Evolutionary conservation across 2,329 filamentous ascomycete species (phyloP).

Genomic region (Aaosphaeria arxii): DNA sequence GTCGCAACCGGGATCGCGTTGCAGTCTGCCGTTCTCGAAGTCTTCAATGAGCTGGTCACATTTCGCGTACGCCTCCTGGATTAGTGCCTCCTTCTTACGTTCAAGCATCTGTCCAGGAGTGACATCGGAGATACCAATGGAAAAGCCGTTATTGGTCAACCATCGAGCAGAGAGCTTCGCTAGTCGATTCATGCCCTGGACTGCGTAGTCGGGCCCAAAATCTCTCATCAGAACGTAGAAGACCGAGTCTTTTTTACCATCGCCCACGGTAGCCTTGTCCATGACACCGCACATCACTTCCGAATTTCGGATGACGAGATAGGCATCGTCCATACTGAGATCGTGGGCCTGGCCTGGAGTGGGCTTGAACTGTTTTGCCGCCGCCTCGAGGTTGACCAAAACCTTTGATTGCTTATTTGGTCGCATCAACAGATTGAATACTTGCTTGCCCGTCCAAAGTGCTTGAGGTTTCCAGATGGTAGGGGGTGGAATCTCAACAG

Average conservation of each 20-base stretch:
- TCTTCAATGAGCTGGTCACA: conserved; percentile 80
- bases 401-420: conserved; percentile 83
- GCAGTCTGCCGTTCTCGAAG: conserved; percentile 76
- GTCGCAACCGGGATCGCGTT: conserved; percentile 84
- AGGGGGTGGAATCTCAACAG: conserved; percentile 82
- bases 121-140: conserved; percentile 92
- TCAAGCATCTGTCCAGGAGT: conserved; percentile 74
- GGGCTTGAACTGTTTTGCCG: conserved; percentile 77
- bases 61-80: conserved; percentile 73
- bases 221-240: conserved; percentile 97
- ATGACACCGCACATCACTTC: conserved; percentile 96
- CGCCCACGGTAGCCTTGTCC: conserved; percentile 97
- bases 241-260: conserved; percentile 95
- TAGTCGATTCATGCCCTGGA: conserved; percentile 88
- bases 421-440: conserved; percentile 88
- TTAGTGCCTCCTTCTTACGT: conserved; percentile 70
- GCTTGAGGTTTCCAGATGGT: conserved; percentile 80
- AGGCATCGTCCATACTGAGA: conserved; percentile 71
- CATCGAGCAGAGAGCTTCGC: conserved; percentile 86
- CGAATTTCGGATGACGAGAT: conserved; percentile 90
- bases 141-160: conserved; percentile 89
- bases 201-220: conserved; percentile 85
- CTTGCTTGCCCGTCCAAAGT: conserved; percentile 95
- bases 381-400: conserved; percentile 87
- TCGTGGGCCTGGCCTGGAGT: conserved; percentile 68